These are phyloP conservation scores for Penicillium sp. DNA, from an alignment of 2,329 filamentous ascomycete species.

Conservation along the genomic window DNA sequence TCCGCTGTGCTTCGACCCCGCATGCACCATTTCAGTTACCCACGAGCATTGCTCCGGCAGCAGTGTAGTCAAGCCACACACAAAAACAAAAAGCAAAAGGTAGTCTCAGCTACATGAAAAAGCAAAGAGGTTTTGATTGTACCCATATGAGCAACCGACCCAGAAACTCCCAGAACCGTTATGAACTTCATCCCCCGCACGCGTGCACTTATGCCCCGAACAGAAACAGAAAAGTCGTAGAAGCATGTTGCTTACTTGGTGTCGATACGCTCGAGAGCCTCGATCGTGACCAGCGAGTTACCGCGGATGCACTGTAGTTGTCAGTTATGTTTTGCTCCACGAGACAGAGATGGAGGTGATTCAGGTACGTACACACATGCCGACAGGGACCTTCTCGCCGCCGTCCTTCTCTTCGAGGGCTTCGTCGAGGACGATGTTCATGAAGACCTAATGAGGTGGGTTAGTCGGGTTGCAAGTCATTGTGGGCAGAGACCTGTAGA, in stretches of 20 bases:
- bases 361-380: conserved; percentile 71
- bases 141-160: conserved; percentile 33
- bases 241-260: conserved; percentile 36
- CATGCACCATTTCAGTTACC: background rate
- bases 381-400: conserved; percentile 82
- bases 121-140: conserved; percentile 29
- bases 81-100: background rate
- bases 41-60: background rate
- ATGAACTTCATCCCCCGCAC: conserved; percentile 24
- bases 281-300: conserved; percentile 97
- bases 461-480: background rate
- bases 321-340: background rate
- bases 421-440: conserved; percentile 97
- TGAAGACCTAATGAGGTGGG: conserved; percentile 66
- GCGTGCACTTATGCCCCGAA: conserved; percentile 7
- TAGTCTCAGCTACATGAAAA: conserved; percentile 5
- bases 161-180: conserved; percentile 37
- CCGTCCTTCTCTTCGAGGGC: conserved; percentile 90
- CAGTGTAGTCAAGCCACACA: background rate
- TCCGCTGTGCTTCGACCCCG: background rate
- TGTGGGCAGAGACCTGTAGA: background rate
- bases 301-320: conserved; percentile 77
- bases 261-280: conserved; percentile 50
- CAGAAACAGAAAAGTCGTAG: conserved; percentile 10
- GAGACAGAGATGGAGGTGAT: background rate